Percentiles rank a stretch among this genome's conserved stretches.
phyloP scores from a whole-genome alignment of 352 stramenopile genomes.

The Pythium plurisporium region DNA sequence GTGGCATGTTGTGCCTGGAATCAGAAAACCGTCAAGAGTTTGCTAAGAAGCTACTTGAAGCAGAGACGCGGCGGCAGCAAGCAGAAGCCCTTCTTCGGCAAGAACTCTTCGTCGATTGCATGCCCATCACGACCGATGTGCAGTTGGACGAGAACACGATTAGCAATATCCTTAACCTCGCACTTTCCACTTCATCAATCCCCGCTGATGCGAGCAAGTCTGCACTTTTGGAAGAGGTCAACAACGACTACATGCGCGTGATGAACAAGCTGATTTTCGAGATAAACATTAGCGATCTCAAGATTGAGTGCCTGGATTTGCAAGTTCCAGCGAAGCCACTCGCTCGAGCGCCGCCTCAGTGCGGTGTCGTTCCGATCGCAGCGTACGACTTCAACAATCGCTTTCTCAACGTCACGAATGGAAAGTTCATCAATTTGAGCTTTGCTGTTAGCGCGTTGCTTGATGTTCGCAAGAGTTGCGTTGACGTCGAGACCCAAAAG shows the following conservation, averaged over 20 bases:
- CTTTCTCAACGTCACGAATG: slow-evolving; percentile 49
- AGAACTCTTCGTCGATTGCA: slow-evolving; percentile 66
- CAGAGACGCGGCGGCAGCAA: slow-evolving; percentile 42
- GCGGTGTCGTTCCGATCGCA: slow-evolving; percentile 45
- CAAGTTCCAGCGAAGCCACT: slow-evolving; percentile 29
- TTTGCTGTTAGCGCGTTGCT: slow-evolving; percentile 71
- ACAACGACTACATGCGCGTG: slow-evolving; percentile 87
- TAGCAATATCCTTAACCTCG: slow-evolving; percentile 65
- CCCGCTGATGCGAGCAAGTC: slow-evolving; percentile 52
- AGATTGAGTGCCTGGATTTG: slow-evolving; percentile 51
- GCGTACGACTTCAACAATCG: slow-evolving; percentile 70
- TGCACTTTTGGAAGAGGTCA: slow-evolving; percentile 84
- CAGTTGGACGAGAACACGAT: slow-evolving; percentile 69
- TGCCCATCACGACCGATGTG: slow-evolving; percentile 62
- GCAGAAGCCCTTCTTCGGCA: slow-evolving; percentile 62
- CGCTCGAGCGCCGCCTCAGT: slow-evolving; percentile 30
- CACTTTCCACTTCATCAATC: slow-evolving; percentile 53
- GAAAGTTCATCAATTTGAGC: slow-evolving; percentile 64
- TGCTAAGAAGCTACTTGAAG: slow-evolving; percentile 33
- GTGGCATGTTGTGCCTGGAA: slow-evolving; percentile 61
- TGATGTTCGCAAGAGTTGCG: slow-evolving; percentile 64
- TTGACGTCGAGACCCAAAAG: slow-evolving; percentile 53
- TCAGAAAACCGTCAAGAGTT: slow-evolving; percentile 46
- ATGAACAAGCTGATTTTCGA: slow-evolving; percentile 94
- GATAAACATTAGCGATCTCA: slow-evolving; percentile 59